Conservation (phyloP, 2,329 filamentous ascomycete species). For the Fusarium continuum region DNA sequence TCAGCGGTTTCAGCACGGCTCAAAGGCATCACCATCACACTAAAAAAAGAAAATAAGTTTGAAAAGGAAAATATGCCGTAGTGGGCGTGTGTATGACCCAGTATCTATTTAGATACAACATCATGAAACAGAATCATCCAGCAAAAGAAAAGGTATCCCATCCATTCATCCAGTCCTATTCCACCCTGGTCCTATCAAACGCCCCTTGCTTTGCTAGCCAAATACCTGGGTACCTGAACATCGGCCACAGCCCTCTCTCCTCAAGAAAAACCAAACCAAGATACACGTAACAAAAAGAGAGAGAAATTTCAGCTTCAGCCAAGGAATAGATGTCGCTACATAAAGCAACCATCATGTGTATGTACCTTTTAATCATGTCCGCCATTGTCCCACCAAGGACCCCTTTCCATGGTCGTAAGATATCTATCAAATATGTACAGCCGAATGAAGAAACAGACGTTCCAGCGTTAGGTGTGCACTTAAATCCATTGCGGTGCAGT, state of each 20-base stretch:
- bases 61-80: conserved; percentile 38
- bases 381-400: conserved; percentile 29
- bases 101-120: conserved; percentile 45
- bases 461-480: conserved; percentile 17
- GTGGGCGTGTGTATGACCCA: conserved; percentile 29
- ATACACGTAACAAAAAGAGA: conserved; percentile 29
- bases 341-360: conserved; percentile 15
- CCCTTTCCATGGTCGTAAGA: conserved; percentile 40
- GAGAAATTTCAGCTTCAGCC: conserved; percentile 22
- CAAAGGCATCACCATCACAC: conserved; percentile 4
- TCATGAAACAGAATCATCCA: conserved; percentile 38
- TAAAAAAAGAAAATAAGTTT: background rate
- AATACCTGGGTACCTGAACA: conserved; percentile 20
- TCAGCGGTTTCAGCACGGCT: conserved; percentile 14
- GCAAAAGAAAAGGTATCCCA: conserved; percentile 34
- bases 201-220: conserved; percentile 20
- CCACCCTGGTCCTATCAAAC: conserved; percentile 39
- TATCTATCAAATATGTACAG: conserved; percentile 48
- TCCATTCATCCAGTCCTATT: conserved; percentile 21
- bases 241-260: conserved; percentile 21
- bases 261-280: conserved; percentile 17
- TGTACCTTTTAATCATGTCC: conserved; percentile 25
- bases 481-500: conserved; percentile 61
- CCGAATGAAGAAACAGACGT: conserved; percentile 38
- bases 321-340: conserved; percentile 25